phyloP scores from a whole-genome alignment of 2,329 filamentous ascomycete genomes.

The Fusarium sp. region DNA sequence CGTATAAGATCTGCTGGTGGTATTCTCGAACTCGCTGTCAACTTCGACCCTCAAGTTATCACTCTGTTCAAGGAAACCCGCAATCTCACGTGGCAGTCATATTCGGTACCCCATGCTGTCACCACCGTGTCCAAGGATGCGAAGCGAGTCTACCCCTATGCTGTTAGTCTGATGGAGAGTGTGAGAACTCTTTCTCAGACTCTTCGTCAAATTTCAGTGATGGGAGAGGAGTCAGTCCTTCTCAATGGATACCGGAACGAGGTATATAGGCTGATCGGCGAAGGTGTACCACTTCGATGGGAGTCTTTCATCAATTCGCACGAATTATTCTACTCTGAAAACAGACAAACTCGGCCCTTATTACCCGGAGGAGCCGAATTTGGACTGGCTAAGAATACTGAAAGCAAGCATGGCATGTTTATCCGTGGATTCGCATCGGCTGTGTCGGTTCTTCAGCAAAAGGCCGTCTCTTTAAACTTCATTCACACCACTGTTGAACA shows the following conservation, averaged over 20 bases:
- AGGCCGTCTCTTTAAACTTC: constrained; percentile 81
- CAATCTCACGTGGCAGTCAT: constrained; percentile 95
- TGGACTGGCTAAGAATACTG: constrained; percentile 67
- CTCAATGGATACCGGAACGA: constrained; percentile 93
- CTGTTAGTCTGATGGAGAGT: constrained; percentile 98
- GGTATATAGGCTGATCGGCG: constrained; percentile 83
- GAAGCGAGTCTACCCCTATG: constrained; percentile 98
- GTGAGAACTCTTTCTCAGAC: constrained; percentile 95
- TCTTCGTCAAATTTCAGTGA: constrained; percentile 82
- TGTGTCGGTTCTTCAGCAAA: constrained; percentile 88
- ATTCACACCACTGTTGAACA: constrained; percentile 87
- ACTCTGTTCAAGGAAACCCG: constrained; percentile 98
- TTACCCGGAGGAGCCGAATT: constrained; percentile 57
- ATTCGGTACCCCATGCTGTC: constrained; percentile 91
- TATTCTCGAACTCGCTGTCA: constrained; percentile 87
- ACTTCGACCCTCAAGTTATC: constrained; percentile 97
- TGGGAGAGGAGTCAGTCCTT: constrained; percentile 89
- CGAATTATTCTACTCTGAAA: constrained; percentile 78
- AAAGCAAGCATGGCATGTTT: constrained; percentile 96
- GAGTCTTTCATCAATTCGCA: constrained; percentile 98
- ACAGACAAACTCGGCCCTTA: constrained; percentile 60
- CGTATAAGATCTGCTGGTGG: constrained; percentile 93
- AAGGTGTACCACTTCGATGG: constrained; percentile 92
- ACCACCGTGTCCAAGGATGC: constrained; percentile 98
- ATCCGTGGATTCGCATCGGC: constrained; percentile 92